These are phyloP conservation scores for Emergomyces pasteurianus DNA, from an alignment of 2,329 filamentous ascomycete genomes.

Conservation along the genomic window DNA sequence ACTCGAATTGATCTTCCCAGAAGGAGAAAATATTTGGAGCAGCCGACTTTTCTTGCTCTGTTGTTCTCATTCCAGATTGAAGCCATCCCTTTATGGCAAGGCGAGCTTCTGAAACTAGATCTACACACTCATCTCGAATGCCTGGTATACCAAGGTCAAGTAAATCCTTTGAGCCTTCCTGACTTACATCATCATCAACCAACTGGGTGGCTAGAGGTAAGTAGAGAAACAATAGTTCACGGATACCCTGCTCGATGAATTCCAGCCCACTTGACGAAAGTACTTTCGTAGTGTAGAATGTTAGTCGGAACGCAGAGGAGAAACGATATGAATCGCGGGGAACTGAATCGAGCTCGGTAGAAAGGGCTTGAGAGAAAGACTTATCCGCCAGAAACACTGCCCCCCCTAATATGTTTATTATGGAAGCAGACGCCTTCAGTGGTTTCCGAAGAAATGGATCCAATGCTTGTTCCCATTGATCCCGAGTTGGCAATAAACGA, in stretches of 20 bases:
- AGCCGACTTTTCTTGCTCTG: not conserved
- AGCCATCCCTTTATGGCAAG: constrained; percentile 36
- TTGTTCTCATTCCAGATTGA: constrained; percentile 7
- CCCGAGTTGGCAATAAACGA: constrained; percentile 50
- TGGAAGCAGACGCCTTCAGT: constrained; percentile 48
- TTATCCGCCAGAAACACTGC: constrained; percentile 51
- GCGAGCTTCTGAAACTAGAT: constrained; percentile 42
- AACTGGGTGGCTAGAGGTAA: constrained; percentile 45
- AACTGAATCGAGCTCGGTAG: constrained; percentile 21
- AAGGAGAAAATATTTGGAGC: constrained; percentile 15
- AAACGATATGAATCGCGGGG: constrained; percentile 56
- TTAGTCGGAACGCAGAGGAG: constrained; percentile 63
- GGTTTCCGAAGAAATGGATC: constrained; percentile 35
- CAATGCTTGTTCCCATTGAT: constrained; percentile 56
- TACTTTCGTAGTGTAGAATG: constrained; percentile 54
- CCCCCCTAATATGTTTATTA: constrained; percentile 62
- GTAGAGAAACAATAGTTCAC: constrained; percentile 36
- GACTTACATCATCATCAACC: constrained; percentile 47
- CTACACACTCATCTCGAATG: constrained; percentile 41
- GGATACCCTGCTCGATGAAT: constrained; percentile 20
- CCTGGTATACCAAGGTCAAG: constrained; percentile 38
- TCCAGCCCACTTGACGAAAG: constrained; percentile 33
- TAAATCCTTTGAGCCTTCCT: constrained; percentile 44
- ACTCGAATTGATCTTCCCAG: constrained; percentile 27
- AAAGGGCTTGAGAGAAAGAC: constrained; percentile 17